Percentiles rank a stretch among this genome's conserved stretches.
These are phyloP conservation scores for Fusarium tupiense DNA, from an alignment of 2,329 filamentous ascomycete genomes.

Conservation along the genomic window DNA sequence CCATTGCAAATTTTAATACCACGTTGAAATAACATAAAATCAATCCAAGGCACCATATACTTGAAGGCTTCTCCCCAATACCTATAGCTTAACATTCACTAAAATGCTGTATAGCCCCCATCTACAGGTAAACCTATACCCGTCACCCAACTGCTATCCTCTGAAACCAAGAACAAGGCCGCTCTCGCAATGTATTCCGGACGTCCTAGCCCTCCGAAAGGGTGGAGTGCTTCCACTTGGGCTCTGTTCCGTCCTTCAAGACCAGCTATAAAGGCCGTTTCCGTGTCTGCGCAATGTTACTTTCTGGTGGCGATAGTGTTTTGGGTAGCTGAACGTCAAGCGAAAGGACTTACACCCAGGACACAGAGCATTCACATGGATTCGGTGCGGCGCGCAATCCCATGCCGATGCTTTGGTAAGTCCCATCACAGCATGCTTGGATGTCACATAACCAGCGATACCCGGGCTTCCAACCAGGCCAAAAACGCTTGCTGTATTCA, in stretches of 20 bases:
- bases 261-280: neutral
- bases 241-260: neutral
- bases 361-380: neutral
- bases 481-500: neutral
- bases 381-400: neutral
- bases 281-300: neutral
- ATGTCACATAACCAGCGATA: neutral
- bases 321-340: neutral
- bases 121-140: neutral
- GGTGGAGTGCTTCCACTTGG: neutral
- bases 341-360: neutral
- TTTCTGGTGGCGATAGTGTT: neutral
- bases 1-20: too few relatives aligned
- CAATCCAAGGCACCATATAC: too few relatives aligned
- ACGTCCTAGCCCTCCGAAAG: neutral
- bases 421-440: neutral
- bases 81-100: neutral
- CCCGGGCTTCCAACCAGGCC: neutral
- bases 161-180: neutral
- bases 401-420: neutral
- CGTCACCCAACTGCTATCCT: neutral
- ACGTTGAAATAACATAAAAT: too few relatives aligned
- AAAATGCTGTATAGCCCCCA: neutral
- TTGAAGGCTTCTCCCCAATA: too few relatives aligned
- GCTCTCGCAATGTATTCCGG: neutral